Evolutionary conservation across 768 basidiomycete genomes (phyloP), one percentile per base, ranked within the genome.

Genomic region (Pleurotus cornucopiae): DNA sequence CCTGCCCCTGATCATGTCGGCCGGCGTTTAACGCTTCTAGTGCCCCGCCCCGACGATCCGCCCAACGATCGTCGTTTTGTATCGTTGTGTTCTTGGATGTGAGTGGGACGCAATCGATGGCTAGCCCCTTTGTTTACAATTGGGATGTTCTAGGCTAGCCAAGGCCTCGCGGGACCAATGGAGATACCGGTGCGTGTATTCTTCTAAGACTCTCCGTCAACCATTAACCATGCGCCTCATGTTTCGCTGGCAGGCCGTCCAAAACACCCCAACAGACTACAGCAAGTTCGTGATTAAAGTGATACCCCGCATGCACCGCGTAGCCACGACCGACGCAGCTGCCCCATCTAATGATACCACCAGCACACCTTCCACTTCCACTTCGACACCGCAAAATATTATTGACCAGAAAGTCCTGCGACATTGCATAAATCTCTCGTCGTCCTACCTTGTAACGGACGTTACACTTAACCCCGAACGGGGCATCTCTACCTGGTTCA

Each of bases 381-480:
- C 56, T 21, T 64, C 77, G 2, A 62, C 62, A 16, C 51, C 68
- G 6, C n/a, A n/a, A 44, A 44, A 44, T 16, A n/a, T 21, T 2
- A 77, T 91, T 26, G 82, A 89, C 68, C 89, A 91, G 70, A 63
- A 63, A 12, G 63, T 78, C 38, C 73, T 91, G 41, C 81, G 86
- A 55, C 80, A 81, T 38, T 87, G 83, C 64, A 72, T 91, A 46
- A 77, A 77, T 13, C 81, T 91, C 39, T 80, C 90, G 12, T 85
- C 90, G 1, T 88, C 89, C n/a, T 90, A 86, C 64, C 81, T 91
- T 45, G 67, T 93, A 57, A 84, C 89, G 11, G 90, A 93, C 69
- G 77, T 79, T 0, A 84, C 82, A 56, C 89, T 76, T 60, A 83
- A 84, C 63, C 74, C 81, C 0, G 77, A 78, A 37, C 65, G 64